Percentiles rank a stretch among this genome's conserved stretches.
Evolutionary conservation across 495 filamentous ascomycete genomes (phyloP).

Genomic region (Aspergillus leporis): DNA sequence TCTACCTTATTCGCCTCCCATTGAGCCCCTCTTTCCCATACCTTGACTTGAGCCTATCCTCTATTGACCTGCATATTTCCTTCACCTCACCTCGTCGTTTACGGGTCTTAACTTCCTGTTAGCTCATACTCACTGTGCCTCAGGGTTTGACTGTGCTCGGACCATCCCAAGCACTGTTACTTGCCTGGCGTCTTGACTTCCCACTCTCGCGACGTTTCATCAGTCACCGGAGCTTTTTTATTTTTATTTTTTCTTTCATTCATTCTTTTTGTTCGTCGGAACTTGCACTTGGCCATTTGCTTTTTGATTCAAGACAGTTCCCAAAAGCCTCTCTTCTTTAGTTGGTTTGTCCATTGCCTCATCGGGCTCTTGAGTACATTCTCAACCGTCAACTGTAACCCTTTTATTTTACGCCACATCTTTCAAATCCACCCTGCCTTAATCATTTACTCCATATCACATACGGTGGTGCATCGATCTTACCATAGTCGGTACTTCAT

Average conservation of each 20-base stretch:
- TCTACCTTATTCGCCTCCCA: slow-evolving; percentile 1
- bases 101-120: not conserved
- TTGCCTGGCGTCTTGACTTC: too few species aligned
- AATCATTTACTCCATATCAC: not conserved
- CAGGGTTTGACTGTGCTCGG: not conserved
- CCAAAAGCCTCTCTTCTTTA: not conserved
- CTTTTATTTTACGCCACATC: not conserved
- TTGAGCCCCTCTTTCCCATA: slow-evolving; percentile 9
- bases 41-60: not conserved
- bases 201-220: too few species aligned
- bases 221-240: too few species aligned
- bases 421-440: not conserved
- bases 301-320: not conserved
- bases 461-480: not conserved
- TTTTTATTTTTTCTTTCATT: too few species aligned
- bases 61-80: not conserved
- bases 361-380: not conserved
- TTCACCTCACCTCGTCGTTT: not conserved
- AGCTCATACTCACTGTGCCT: not conserved
- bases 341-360: not conserved
- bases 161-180: not conserved
- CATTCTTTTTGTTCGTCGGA: too few species aligned
- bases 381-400: not conserved
- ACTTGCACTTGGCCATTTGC: not conserved
- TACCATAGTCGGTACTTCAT: not conserved